Conservation (phyloP, 345 rosid genomes). For the sweet orange (Citrus sinensis) region DVS_A1.0 CM039166.1:21623501-21624000, state of each 20-base stretch:
- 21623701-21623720: not conserved
- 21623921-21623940: not conserved
- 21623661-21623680: conserved; percentile 1
- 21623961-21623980: not conserved
- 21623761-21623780: not conserved
- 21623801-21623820: not conserved
- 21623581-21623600: not conserved
- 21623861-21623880: not conserved
- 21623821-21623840: not conserved
- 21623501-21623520: too few species aligned
- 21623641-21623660: not conserved
- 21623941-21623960: not conserved
- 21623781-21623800: not conserved
- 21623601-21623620: conserved; percentile 6
- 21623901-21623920: not conserved
- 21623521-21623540: too few species aligned
- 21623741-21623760: not conserved
- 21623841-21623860: not conserved
- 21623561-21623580: not conserved
- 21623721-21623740: not conserved
- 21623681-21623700: not conserved
- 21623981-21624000: too few species aligned
- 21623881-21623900: not conserved
- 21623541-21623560: too few species aligned
- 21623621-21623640: not conserved